Evolutionary conservation across 805 yeast species (phyloP).

Genomic region (Metschnikowia koreensis): DNA sequence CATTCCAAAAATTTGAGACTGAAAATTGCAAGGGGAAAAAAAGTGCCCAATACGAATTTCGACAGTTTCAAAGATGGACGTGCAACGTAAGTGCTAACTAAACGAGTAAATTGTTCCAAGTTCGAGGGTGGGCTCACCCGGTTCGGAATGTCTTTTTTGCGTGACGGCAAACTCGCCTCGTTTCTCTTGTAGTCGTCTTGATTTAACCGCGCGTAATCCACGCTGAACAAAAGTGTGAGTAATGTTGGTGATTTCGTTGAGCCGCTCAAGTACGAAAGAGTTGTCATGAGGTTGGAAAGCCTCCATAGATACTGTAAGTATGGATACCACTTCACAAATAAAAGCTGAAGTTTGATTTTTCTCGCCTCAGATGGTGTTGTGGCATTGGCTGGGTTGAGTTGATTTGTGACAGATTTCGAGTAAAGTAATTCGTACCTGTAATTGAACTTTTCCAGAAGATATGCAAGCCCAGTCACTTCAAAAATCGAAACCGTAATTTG

Average conservation of each 20-base stretch:
- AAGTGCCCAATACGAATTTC: conserved; percentile 42
- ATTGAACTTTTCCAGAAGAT: conserved; percentile 66
- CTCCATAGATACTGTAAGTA: conserved; percentile 45
- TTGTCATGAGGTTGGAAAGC: conserved; percentile 52
- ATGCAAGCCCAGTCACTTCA: conserved; percentile 64
- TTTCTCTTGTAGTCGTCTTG: conserved; percentile 47
- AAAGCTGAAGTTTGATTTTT: conserved; percentile 29
- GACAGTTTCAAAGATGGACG: conserved; percentile 32
- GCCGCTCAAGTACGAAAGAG: conserved; percentile 67
- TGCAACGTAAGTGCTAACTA: conserved; percentile 21
- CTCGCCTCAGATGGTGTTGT: conserved; percentile 24
- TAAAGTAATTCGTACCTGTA: conserved; percentile 58
- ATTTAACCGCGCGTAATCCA: conserved; percentile 64
- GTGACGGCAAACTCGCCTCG: conserved; percentile 20
- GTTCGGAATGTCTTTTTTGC: conserved; percentile 17
- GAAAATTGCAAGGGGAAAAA: conserved; percentile 81
- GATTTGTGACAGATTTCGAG: conserved; percentile 57
- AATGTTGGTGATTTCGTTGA: conserved; percentile 60
- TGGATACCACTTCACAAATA: conserved; percentile 65
- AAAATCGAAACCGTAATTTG: conserved; percentile 59
- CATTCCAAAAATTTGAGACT: conserved; percentile 83
- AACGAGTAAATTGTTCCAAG: conserved; percentile 31
- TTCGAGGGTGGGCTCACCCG: conserved; percentile 43
- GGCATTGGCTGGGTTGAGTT: conserved; percentile 26
- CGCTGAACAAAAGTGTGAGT: conserved; percentile 57